phyloP scores from a whole-genome alignment of 345 rosid species.

The Zanthoxylum bungeanum region DNA sequence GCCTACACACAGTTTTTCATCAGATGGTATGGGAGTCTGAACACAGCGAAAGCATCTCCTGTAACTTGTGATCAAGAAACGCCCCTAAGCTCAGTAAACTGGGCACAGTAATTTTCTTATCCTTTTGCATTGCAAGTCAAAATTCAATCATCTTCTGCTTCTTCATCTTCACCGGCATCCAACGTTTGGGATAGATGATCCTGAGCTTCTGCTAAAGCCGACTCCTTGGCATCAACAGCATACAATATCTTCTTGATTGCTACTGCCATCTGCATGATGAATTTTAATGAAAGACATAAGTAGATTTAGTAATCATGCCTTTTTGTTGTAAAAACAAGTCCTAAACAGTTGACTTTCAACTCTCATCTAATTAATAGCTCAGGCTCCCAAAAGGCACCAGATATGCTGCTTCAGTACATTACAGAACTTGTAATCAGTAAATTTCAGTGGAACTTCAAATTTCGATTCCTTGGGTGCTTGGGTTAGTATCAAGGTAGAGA shows the following conservation, averaged over 20 bases:
- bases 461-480: not conserved
- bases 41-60: not conserved
- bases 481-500: not conserved
- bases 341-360: not conserved
- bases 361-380: too few relatives aligned
- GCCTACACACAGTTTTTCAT: not conserved
- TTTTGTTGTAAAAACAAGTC: not conserved
- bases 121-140: conserved; percentile 6
- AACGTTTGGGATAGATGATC: conserved; percentile 44
- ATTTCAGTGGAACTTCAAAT: not conserved
- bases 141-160: conserved; percentile 20
- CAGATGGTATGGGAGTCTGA: not conserved
- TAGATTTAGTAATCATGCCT: too few relatives aligned
- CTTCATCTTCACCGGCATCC: conserved; percentile 34
- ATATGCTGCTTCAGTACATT: not conserved
- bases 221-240: conserved; percentile 74
- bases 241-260: conserved; percentile 87
- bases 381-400: not conserved
- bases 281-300: too few relatives aligned
- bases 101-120: not conserved
- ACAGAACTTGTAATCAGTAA: not conserved
- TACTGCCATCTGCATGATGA: conserved; percentile 60
- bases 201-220: conserved; percentile 85
- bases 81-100: conserved; percentile 4
- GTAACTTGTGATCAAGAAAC: not conserved